phyloP scores from a whole-genome alignment of 2,329 filamentous ascomycete species.

The Hawksworthiomyces lignivorus region DNA sequence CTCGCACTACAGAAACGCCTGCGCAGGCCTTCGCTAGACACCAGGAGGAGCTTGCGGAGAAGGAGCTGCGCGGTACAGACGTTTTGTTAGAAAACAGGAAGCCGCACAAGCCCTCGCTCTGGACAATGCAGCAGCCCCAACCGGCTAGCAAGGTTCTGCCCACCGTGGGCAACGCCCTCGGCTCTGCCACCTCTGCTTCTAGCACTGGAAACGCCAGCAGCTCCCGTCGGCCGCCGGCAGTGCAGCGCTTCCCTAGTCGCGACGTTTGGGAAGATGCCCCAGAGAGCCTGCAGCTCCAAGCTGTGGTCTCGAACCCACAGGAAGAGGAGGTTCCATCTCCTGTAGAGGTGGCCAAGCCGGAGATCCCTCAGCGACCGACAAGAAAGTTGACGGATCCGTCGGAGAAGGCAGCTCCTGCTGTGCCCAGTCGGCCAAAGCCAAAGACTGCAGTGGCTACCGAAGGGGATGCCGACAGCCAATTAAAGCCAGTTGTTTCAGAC shows the following conservation, averaged over 20 bases:
- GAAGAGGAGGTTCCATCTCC: slow-evolving; percentile 39
- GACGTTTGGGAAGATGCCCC: slow-evolving; percentile 95
- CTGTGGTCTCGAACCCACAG: slow-evolving; percentile 57
- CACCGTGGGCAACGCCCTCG: background rate
- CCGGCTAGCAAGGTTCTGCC: slow-evolving; percentile 36
- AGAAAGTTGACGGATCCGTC: slow-evolving; percentile 31
- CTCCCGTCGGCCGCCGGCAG: slow-evolving; percentile 40
- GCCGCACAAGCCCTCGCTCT: slow-evolving; percentile 40
- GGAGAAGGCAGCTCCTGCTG: slow-evolving; percentile 31
- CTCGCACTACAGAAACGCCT: slow-evolving; percentile 43
- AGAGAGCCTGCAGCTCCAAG: slow-evolving; percentile 71
- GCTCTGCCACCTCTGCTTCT: background rate
- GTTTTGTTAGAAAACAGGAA: slow-evolving; percentile 27
- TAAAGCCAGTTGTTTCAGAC: slow-evolving; percentile 38
- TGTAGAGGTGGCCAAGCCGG: slow-evolving; percentile 45
- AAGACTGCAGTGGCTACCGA: slow-evolving; percentile 30
- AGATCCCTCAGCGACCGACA: slow-evolving; percentile 48
- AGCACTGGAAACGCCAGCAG: background rate
- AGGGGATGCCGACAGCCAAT: slow-evolving; percentile 18
- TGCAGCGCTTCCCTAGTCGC: slow-evolving; percentile 75
- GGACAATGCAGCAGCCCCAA: slow-evolving; percentile 40
- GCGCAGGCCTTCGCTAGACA: slow-evolving; percentile 59
- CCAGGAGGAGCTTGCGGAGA: slow-evolving; percentile 57
- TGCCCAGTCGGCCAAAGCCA: slow-evolving; percentile 49
- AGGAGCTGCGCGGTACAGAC: slow-evolving; percentile 21